These are phyloP conservation scores for Ensete ventricosum DNA, from an alignment of 176 grass and related monocot genomes.

Conservation along the genomic window DNA sequence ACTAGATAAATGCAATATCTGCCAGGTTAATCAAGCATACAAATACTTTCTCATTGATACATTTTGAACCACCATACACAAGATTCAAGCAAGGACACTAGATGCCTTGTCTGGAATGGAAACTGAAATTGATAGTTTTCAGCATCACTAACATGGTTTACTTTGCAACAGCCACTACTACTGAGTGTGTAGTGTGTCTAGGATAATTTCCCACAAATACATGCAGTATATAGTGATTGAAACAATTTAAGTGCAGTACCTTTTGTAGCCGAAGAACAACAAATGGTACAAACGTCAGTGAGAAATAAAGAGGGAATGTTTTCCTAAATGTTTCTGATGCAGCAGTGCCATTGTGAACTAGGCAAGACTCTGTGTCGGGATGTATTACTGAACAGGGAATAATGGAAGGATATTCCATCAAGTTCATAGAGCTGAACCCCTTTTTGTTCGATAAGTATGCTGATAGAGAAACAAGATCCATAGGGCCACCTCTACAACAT, in stretches of 20 bases:
- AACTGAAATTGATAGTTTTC: not conserved
- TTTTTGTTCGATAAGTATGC: slow-evolving; percentile 57
- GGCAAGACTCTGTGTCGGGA: slow-evolving; percentile 69
- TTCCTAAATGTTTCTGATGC: slow-evolving; percentile 91
- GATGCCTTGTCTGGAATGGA: not conserved
- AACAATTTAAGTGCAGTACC: slow-evolving; percentile 33
- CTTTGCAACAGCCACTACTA: not conserved
- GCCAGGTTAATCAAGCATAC: too few relatives aligned
- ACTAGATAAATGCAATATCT: too few relatives aligned
- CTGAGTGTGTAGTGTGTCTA: not conserved
- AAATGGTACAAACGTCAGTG: slow-evolving; percentile 90
- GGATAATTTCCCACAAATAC: not conserved
- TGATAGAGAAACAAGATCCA: slow-evolving; percentile 57
- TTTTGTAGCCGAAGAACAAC: slow-evolving; percentile 94
- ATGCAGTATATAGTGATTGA: not conserved
- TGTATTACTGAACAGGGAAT: slow-evolving; percentile 92
- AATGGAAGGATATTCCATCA: slow-evolving; percentile 50
- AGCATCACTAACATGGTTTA: not conserved
- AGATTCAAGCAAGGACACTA: not conserved
- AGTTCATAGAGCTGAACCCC: slow-evolving; percentile 36
- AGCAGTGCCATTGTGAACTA: slow-evolving; percentile 61
- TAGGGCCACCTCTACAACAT: slow-evolving; percentile 71
- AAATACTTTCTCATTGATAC: too few relatives aligned
- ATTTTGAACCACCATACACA: too few relatives aligned
- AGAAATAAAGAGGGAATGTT: slow-evolving; percentile 94